Conservation (phyloP, 495 filamentous ascomycete genomes). For the Lasiosphaeris hirsuta region DNA sequence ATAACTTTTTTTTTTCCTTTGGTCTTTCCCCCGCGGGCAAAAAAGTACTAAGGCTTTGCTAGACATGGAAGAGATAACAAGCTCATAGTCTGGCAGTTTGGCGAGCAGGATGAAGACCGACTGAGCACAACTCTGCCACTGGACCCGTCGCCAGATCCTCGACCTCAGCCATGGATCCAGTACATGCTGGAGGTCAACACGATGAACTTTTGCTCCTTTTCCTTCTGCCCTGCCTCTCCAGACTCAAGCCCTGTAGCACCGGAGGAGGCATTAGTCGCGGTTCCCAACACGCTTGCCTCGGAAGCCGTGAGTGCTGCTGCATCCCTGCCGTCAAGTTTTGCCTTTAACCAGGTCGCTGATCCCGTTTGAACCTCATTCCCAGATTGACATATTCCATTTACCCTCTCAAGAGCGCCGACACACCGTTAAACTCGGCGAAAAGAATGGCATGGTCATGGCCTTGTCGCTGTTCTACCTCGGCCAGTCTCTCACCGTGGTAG, state of each 20-base stretch:
- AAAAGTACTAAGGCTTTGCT: not conserved
- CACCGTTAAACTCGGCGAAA: slow-evolving; percentile 57
- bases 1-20: not conserved
- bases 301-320: slow-evolving; percentile 57
- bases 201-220: slow-evolving; percentile 93
- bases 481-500: slow-evolving; percentile 49
- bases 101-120: slow-evolving; percentile 55
- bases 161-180: slow-evolving; percentile 76
- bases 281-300: slow-evolving; percentile 72
- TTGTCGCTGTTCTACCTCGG: slow-evolving; percentile 57
- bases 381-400: slow-evolving; percentile 85
- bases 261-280: slow-evolving; percentile 59
- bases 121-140: slow-evolving; percentile 72
- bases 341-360: not conserved
- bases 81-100: slow-evolving; percentile 78
- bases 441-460: slow-evolving; percentile 91
- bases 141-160: slow-evolving; percentile 38
- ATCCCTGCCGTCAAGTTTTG: not conserved
- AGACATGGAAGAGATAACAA: slow-evolving; percentile 84
- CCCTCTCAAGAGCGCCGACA: slow-evolving; percentile 66
- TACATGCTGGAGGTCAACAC: slow-evolving; percentile 84
- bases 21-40: not conserved
- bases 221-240: slow-evolving; percentile 47
- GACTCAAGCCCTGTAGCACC: slow-evolving; percentile 6
- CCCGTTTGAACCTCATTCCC: not conserved